phyloP scores from a whole-genome alignment of 1,284 basidiomycete species.

The Paramarasmius palmivorus region DNA sequence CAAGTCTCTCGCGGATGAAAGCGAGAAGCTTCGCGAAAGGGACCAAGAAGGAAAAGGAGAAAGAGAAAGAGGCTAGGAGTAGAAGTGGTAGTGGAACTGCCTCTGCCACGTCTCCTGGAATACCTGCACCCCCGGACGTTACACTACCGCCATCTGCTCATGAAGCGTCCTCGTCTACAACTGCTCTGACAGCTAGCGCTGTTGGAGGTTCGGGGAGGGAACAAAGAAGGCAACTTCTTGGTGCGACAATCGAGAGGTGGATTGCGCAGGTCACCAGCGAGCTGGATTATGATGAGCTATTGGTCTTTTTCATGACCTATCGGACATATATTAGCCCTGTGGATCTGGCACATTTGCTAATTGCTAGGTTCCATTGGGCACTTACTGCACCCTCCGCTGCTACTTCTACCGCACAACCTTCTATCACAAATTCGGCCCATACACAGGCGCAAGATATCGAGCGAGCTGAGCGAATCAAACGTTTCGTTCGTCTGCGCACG shows the following conservation, averaged over 20 bases:
- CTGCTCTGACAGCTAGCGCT: not conserved
- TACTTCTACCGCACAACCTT: not conserved
- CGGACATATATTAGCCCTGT: conserved; percentile 76
- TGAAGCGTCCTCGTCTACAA: not conserved
- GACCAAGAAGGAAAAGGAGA: conserved; percentile 15
- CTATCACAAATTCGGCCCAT: not conserved
- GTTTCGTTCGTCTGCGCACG: conserved; percentile 81
- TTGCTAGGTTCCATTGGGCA: conserved; percentile 87
- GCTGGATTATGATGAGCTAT: conserved; percentile 79
- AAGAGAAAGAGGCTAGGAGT: conserved; percentile 28
- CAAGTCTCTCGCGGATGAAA: not conserved
- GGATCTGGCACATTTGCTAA: conserved; percentile 77
- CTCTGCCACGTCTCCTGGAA: not conserved
- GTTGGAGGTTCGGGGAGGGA: not conserved
- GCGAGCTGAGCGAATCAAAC: conserved; percentile 60
- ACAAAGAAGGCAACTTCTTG: conserved; percentile 61
- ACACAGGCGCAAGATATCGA: conserved; percentile 25
- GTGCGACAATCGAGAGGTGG: conserved; percentile 89
- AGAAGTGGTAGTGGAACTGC: conserved; percentile 23
- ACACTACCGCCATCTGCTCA: not conserved
- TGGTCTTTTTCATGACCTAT: conserved; percentile 88
- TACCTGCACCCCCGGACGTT: not conserved
- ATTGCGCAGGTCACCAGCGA: conserved; percentile 85
- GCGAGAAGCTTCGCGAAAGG: not conserved
- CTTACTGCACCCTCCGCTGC: conserved; percentile 52